These are phyloP conservation scores for Lathyrus oleraceus DNA, from an alignment of 306 rosid genomes.

Conservation along the genomic window DNA sequence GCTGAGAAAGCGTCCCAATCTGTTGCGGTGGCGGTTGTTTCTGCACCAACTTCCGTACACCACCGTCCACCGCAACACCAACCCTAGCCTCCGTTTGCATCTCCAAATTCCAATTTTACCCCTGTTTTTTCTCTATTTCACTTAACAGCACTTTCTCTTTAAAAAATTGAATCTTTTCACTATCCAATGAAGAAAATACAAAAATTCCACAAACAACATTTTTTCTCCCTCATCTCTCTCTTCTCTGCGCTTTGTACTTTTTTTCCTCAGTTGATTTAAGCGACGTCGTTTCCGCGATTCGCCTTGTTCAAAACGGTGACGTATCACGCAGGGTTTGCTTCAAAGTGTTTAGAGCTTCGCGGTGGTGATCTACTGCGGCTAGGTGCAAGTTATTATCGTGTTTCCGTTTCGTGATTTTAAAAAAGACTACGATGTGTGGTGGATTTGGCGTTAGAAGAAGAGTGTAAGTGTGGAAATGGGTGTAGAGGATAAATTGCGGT, in stretches of 20 bases:
- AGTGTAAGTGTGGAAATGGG: neutral
- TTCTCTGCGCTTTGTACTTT: neutral
- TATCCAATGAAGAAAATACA: neutral
- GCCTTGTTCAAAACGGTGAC: constrained; percentile 10
- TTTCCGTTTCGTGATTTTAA: neutral
- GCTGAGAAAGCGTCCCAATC: constrained; percentile 80
- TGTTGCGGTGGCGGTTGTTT: constrained; percentile 63
- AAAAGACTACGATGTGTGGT: neutral
- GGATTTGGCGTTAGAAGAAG: neutral
- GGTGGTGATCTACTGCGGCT: constrained; percentile 4
- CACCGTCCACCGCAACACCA: constrained; percentile 68
- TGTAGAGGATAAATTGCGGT: neutral
- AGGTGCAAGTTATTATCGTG: constrained; percentile 10
- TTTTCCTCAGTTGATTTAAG: neutral
- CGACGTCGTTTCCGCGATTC: constrained; percentile 43
- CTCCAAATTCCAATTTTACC: constrained; percentile 7
- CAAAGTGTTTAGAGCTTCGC: neutral
- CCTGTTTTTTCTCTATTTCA: neutral
- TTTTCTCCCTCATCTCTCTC: neutral
- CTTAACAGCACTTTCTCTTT: constrained; percentile 16
- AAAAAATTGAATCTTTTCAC: constrained; percentile 19
- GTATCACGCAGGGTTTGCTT: neutral
- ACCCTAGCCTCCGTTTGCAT: constrained; percentile 98
- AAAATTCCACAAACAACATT: neutral
- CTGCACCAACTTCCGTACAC: constrained; percentile 54